Evolutionary conservation across 2,329 filamentous ascomycete species (phyloP), one percentile per base, ranked within the genome.

Genomic region (Ceratocystis cubensis): DNA sequence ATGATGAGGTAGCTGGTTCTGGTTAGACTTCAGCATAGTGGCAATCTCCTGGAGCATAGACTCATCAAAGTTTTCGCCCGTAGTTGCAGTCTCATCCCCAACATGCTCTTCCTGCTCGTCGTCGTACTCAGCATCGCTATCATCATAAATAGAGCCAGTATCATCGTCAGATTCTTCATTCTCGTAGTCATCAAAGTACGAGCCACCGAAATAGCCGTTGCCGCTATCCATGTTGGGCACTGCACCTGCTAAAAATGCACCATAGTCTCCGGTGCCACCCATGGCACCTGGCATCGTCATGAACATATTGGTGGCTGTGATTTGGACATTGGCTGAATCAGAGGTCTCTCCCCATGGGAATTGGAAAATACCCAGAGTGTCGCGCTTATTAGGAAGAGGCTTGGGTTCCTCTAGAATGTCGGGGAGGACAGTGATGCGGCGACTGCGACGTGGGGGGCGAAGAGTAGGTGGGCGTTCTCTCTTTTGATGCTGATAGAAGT

Each of bases 311-410:
- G 69, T 73, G 20, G 68, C 50, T 7, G 73, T 73, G 65, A 74
- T 73, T 69, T 76, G 77, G 65, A 80, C 72, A 33, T 74, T 80
- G 8, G 80, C 80, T 65, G 78, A 78, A 72, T 86, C 83, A 22
- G 84, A 86, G 70, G 75, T 81, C 74, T 86, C 84, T 15, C 84
- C 84, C 82, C 83, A 86, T 1, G 84, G 83, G 70, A 86, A 86
- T 70, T 85, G 82, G 75, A 85, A 87, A 70, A 87, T 82, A 4
- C 84, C 84, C 20, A 87, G 77, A 10, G 83, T 85, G 13, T 79
- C 82, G 53, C 80, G 78, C 73, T 81, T 83, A 72, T 84, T 76
- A 3, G 80, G 79, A 3, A 87, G 75, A 45, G 83, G 84, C 71
- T 82, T 75, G 3, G 84, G 84, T 69, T 79, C 84, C 72, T 87